Percentiles rank a stretch among this genome's conserved stretches.
phyloP scores from a whole-genome alignment of 352 stramenopile species.

The Plasmopara muralis region DNA sequence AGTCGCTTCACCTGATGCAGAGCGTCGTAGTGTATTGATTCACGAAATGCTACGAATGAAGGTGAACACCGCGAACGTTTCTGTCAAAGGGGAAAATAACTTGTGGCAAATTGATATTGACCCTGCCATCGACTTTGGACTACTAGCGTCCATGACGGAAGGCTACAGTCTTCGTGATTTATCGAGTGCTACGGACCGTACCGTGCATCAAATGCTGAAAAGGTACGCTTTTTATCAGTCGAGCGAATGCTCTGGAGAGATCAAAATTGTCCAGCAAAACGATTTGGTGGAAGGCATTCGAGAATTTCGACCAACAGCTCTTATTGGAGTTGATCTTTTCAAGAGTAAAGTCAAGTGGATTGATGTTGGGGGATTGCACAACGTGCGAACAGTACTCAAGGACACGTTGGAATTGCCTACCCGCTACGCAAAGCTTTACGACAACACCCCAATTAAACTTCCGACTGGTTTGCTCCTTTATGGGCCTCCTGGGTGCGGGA shows the following conservation, averaged over 20 bases:
- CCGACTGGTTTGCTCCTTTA: slow-evolving; percentile 85
- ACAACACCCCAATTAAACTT: slow-evolving; percentile 75
- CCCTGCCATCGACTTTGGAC: slow-evolving; percentile 50
- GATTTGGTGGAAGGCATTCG: slow-evolving; percentile 74
- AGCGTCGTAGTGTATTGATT: slow-evolving; percentile 58
- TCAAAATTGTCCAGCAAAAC: slow-evolving; percentile 36
- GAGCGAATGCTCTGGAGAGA: slow-evolving; percentile 2
- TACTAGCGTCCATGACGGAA: slow-evolving; percentile 61
- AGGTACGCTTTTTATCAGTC: slow-evolving; percentile 26
- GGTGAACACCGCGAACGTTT: slow-evolving; percentile 21
- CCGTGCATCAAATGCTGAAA: slow-evolving; percentile 61
- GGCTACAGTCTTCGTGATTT: slow-evolving; percentile 80
- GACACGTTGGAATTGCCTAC: slow-evolving; percentile 86
- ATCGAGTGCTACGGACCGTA: slow-evolving; percentile 53
- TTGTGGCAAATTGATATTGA: slow-evolving; percentile 29
- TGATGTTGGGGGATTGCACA: slow-evolving; percentile 77
- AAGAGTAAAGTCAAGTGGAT: slow-evolving; percentile 84
- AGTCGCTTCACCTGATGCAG: slow-evolving; percentile 51
- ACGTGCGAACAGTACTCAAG: slow-evolving; percentile 80
- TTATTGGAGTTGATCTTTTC: slow-evolving; percentile 77
- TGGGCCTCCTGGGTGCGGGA: slow-evolving; percentile 87
- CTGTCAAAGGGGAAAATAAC: not conserved
- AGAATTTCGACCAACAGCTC: slow-evolving; percentile 73
- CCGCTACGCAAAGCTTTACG: slow-evolving; percentile 72
- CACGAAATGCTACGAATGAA: slow-evolving; percentile 54